Percentiles rank a stretch among this genome's conserved stretches.
These are phyloP conservation scores for Tricholoma terreum DNA, from an alignment of 768 basidiomycete species.

Conservation along the genomic window DNA sequence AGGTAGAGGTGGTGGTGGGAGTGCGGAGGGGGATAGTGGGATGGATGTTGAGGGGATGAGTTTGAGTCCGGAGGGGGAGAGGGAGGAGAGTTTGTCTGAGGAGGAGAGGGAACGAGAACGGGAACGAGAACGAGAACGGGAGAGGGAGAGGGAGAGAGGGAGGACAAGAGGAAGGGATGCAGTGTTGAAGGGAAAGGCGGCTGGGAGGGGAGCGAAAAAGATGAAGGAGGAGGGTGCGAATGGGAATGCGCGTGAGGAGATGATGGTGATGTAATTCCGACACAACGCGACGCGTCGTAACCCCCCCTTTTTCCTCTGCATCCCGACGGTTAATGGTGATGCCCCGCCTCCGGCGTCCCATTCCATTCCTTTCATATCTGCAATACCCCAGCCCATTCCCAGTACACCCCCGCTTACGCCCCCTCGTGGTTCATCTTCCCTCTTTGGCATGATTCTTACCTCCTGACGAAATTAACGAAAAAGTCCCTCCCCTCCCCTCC, in stretches of 20 bases:
- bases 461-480: not conserved
- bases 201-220: slow-evolving; percentile 15
- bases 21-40: slow-evolving; percentile 7
- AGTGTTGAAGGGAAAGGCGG: not conserved
- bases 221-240: slow-evolving; percentile 9
- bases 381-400: no score
- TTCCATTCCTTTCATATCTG: no score
- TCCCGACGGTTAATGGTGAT: no score
- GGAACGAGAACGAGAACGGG: slow-evolving; percentile 6
- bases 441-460: no score
- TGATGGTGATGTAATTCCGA: slow-evolving; percentile 20
- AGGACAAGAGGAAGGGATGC: slow-evolving; percentile 6
- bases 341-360: no score
- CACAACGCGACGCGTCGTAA: no score
- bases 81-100: slow-evolving; percentile 13
- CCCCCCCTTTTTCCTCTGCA: no score
- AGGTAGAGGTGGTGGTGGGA: not conserved
- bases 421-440: no score
- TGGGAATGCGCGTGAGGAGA: slow-evolving; percentile 13
- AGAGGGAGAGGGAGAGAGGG: slow-evolving; percentile 6
- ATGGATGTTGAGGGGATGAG: slow-evolving; percentile 2
- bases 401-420: no score
- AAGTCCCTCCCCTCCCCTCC: no score
- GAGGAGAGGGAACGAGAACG: slow-evolving; percentile 4
- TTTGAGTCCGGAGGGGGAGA: slow-evolving; percentile 17